Evolutionary conservation across 2,329 filamentous ascomycete genomes (phyloP).

Genomic region (Blumeria graminis): DNA sequence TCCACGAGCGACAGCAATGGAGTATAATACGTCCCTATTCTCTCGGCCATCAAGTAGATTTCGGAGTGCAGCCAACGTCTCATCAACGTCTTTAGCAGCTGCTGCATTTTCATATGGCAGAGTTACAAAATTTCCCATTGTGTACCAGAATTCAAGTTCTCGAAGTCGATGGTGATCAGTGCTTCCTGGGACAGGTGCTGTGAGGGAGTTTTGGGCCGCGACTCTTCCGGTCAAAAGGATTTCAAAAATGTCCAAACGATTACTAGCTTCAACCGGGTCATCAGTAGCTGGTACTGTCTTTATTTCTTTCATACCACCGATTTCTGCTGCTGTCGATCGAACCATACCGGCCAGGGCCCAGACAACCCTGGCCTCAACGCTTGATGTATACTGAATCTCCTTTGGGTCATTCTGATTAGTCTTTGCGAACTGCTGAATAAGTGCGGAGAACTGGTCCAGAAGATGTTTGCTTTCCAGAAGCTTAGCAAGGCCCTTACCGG

Average conservation of each 20-base stretch:
- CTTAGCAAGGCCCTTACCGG: constrained; percentile 18
- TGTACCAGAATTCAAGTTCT: constrained; percentile 64
- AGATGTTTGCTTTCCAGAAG: constrained; percentile 30
- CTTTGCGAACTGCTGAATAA: constrained; percentile 30
- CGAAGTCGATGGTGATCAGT: constrained; percentile 29
- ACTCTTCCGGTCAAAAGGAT: constrained; percentile 50
- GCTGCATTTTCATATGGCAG: constrained; percentile 34
- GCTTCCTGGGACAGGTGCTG: constrained; percentile 24
- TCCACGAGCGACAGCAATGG: constrained; percentile 57
- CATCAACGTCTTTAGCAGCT: constrained; percentile 34
- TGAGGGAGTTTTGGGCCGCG: constrained; percentile 31
- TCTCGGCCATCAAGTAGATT: constrained; percentile 55
- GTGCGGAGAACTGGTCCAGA: constrained; percentile 41
- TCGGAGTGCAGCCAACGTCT: constrained; percentile 39
- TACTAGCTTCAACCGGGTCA: constrained; percentile 37
- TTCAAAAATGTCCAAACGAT: constrained; percentile 54
- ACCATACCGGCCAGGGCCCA: constrained; percentile 31
- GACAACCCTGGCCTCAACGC: constrained; percentile 32
- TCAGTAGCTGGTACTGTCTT: constrained; percentile 25
- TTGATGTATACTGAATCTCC: constrained; percentile 28
- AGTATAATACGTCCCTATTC: constrained; percentile 78
- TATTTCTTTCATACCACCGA: constrained; percentile 13
- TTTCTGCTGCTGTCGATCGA: constrained; percentile 12
- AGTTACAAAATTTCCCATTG: constrained; percentile 47
- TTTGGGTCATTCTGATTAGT: constrained; percentile 24